phyloP scores from a whole-genome alignment of 306 rosid genomes.

The Rosa chinensis region DNA sequence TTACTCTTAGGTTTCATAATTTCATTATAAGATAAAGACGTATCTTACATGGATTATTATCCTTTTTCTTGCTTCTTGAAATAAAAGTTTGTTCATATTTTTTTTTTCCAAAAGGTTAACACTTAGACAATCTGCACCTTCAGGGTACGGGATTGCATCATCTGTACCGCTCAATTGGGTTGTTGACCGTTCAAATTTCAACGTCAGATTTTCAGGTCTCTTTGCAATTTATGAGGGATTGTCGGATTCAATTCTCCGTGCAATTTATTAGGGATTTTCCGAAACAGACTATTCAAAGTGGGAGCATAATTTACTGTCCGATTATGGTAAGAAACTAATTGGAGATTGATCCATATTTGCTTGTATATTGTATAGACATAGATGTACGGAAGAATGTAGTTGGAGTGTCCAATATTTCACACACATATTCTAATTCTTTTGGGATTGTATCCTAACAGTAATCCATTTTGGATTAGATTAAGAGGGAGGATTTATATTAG shows the following conservation, averaged over 20 bases:
- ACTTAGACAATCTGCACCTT: neutral
- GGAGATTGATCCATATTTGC: neutral
- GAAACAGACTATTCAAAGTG: neutral
- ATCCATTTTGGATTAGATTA: neutral
- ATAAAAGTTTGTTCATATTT: too few relatives aligned
- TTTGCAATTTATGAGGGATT: neutral
- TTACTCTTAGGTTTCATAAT: neutral
- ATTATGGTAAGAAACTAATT: neutral
- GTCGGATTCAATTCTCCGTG: neutral
- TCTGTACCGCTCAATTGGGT: neutral
- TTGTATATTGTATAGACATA: neutral
- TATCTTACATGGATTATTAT: neutral
- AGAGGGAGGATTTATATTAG: too few relatives aligned
- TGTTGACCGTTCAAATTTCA: conserved; percentile 3
- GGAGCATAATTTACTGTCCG: neutral
- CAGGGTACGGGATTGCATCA: neutral
- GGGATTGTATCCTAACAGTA: too few relatives aligned
- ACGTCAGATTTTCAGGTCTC: neutral
- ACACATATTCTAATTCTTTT: too few relatives aligned
- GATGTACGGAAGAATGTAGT: neutral
- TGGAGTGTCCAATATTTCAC: too few relatives aligned
- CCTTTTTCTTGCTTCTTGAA: neutral
- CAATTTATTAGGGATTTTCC: neutral
- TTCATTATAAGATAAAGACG: neutral
- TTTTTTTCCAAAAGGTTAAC: neutral